Percentiles rank a stretch among this genome's conserved stretches.
Conservation (phyloP, 139 green algal species). For the Helicosporidium sp. region DNA sequence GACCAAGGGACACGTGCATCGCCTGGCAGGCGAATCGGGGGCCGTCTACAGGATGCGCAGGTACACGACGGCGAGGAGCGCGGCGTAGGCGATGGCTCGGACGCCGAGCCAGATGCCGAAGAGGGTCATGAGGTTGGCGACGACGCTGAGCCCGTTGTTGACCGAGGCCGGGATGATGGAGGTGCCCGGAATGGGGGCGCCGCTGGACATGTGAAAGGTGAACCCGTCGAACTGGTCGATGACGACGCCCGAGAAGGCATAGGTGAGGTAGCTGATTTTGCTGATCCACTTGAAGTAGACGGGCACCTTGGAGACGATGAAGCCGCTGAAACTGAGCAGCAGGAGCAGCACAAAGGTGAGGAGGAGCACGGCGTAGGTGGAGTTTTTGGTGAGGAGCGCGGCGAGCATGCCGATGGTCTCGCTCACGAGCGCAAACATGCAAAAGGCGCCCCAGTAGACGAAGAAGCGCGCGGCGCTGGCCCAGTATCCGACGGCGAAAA, state of each 20-base stretch:
- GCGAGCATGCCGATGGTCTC: slow-evolving; percentile 30
- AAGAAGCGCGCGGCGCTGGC: slow-evolving; percentile 2
- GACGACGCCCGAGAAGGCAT: slow-evolving; percentile 21
- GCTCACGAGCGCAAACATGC: slow-evolving; percentile 24
- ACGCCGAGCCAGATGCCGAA: slow-evolving; percentile 20
- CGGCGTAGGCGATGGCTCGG: too few relatives aligned
- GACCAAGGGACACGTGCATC: too few relatives aligned
- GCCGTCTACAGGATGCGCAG: neutral
- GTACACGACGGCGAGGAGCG: slow-evolving; percentile 4
- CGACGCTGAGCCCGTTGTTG: slow-evolving; percentile 25
- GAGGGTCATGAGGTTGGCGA: slow-evolving; percentile 18
- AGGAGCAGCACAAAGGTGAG: slow-evolving; percentile 41
- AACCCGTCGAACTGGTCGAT: slow-evolving; percentile 1
- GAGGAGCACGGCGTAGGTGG: slow-evolving; percentile 19
- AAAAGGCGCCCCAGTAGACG: slow-evolving; percentile 7
- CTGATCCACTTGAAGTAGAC: slow-evolving; percentile 36
- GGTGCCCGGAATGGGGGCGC: slow-evolving; percentile 2
- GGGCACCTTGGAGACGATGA: slow-evolving; percentile 24
- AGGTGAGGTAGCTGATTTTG: slow-evolving; percentile 34
- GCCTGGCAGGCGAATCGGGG: too few relatives aligned
- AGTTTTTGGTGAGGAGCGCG: slow-evolving; percentile 19
- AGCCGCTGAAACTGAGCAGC: slow-evolving; percentile 36
- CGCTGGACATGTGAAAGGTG: neutral
- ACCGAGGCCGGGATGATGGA: slow-evolving; percentile 6
- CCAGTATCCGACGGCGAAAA: slow-evolving; percentile 14